Conservation (phyloP, 306 rosid genomes). For the Geum urbanum region DNA sequence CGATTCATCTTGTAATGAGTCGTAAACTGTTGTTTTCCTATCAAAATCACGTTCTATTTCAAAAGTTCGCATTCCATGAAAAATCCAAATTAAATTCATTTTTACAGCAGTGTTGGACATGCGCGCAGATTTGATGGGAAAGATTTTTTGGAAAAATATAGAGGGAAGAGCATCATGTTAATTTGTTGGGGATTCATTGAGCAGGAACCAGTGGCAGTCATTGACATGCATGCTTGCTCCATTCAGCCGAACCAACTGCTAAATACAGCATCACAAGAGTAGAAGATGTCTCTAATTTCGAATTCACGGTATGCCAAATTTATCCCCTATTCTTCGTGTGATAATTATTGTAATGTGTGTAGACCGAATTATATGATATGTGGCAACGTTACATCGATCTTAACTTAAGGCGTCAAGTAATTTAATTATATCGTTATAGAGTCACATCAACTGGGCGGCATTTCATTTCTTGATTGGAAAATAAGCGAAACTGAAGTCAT, state of each 20-base stretch:
- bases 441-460: too few relatives aligned
- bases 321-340: not conserved
- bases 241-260: constrained; percentile 50
- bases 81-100: not conserved
- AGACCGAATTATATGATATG: not conserved
- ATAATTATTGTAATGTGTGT: not conserved
- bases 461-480: not conserved
- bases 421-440: too few relatives aligned
- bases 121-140: constrained; percentile 68
- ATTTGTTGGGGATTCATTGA: constrained; percentile 88
- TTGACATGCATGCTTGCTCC: constrained; percentile 81
- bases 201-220: constrained; percentile 90
- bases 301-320: constrained; percentile 46
- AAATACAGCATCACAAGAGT: constrained; percentile 41
- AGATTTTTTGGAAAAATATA: constrained; percentile 50
- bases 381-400: not conserved
- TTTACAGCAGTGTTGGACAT: not conserved
- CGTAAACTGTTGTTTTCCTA: not conserved
- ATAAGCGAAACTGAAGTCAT: not conserved
- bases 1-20: too few relatives aligned
- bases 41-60: not conserved
- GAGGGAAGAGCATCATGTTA: constrained; percentile 83
- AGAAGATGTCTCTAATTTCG: constrained; percentile 56
- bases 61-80: not conserved
- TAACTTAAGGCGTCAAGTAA: not conserved